Evolutionary conservation across 2,329 filamentous ascomycete genomes (phyloP).

Genomic region (Epichloe baconii): DNA sequence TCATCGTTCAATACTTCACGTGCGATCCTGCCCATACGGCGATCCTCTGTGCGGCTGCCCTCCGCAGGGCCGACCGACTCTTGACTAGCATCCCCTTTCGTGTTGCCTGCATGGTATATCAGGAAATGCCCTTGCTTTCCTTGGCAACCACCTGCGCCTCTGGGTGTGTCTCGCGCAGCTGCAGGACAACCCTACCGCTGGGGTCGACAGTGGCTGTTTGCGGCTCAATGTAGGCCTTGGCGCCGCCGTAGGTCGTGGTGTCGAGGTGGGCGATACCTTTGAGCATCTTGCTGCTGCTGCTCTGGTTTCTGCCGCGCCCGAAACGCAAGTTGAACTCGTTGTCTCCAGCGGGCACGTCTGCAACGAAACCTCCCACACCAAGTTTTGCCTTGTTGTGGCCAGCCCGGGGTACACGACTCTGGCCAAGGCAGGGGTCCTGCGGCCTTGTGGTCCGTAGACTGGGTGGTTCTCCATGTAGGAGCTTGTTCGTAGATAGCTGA

Average conservation of each 20-base stretch:
- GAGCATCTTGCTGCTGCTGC: conserved; percentile 17
- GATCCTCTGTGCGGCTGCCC: conserved; percentile 7
- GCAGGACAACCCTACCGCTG: conserved; percentile 34
- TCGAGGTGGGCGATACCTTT: conserved; percentile 30
- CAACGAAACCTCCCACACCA: conserved; percentile 43
- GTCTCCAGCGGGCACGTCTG: conserved; percentile 27
- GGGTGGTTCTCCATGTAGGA: conserved; percentile 47
- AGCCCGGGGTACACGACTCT: conserved; percentile 34
- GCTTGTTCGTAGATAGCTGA: conserved; percentile 46
- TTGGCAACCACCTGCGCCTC: conserved; percentile 31
- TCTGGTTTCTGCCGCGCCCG: conserved; percentile 7
- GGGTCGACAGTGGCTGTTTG: conserved; percentile 32
- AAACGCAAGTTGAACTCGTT: conserved; percentile 26
- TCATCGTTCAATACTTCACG: conserved; percentile 16
- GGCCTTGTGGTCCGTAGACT: conserved; percentile 43
- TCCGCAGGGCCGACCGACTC: conserved; percentile 4
- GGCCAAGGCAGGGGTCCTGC: conserved; percentile 34
- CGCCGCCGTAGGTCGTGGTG: conserved; percentile 34
- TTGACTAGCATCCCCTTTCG: conserved; percentile 9
- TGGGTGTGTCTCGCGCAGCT: conserved; percentile 24
- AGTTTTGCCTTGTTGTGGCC: conserved; percentile 26
- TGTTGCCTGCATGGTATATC: conserved; percentile 17
- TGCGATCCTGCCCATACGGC: conserved; percentile 13
- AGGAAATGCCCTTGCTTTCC: conserved; percentile 28
- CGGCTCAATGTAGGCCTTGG: conserved; percentile 39